Base-by-base conservation (phyloP, 768 basidiomycete genomes). In the Pisolithus microcarpus region DNA sequence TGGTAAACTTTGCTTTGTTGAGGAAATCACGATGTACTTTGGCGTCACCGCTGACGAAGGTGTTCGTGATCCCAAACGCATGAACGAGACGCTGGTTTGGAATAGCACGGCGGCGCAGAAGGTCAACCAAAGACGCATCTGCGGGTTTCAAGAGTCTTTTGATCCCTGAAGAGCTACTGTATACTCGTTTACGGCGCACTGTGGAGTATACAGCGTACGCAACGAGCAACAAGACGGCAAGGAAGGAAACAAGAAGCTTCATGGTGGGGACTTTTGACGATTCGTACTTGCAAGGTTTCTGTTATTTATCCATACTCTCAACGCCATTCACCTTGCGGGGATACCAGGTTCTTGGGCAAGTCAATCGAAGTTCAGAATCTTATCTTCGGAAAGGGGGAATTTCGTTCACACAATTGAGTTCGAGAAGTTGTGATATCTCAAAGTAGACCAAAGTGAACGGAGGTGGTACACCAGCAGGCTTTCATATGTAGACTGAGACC, bases 31-130 rank as follows among this genome's bases (percentile, higher is more conserved):
- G 58, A 52, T 81, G 65, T 0, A 66, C 38, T 23, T 53, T 52
- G 0, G 52, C 11, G 4, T 75, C 67, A 0, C 48, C 34, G 38
- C 71, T 75, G 24, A 82, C 80, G 38, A 83, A 83, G 0, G 81
- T 78, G 43, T 75, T 83, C 0, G 75, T 70, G 9, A 69, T 28
- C 0, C 56, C 57, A 6, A 67, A 67, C 0, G 68, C 66, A 3
- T 57, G 45, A 0, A 65, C 52, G 0, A 67, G 64, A 0, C 67
- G 54, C 34, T 58, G 23, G 5, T 66, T 66, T 0, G 65, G 65
- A 0, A 13, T 9, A 0, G 65, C 62, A 0, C 65, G 58, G 0
- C 65, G 49, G 16, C 23, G 49, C 1, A 66, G 59, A 0, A 66
- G 45, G 2, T n/a, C 38, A 0, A 7, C 21, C 0, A 68, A 38